Evolutionary conservation across 768 basidiomycete genomes (phyloP).

Genomic region (Lactifluus volemus): DNA sequence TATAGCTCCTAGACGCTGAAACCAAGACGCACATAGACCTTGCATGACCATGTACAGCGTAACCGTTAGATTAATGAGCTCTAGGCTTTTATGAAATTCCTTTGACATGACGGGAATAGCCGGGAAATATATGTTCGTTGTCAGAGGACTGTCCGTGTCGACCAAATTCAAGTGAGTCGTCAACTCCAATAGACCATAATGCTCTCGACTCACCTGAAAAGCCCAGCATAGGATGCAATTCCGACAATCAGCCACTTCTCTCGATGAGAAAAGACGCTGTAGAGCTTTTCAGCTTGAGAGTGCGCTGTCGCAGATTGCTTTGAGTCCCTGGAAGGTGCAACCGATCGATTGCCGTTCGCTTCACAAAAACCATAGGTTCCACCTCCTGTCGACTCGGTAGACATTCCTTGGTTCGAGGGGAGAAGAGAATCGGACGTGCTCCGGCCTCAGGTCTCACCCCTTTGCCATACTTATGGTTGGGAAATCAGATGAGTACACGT

Average conservation of each 20-base stretch:
- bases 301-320: not conserved
- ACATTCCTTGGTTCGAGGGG: not conserved
- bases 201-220: conserved; percentile 45
- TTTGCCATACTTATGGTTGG: not conserved
- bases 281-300: conserved; percentile 21
- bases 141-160: conserved; percentile 59
- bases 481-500: too few species aligned
- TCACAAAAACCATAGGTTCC: not conserved
- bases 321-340: too few species aligned
- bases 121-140: conserved; percentile 72
- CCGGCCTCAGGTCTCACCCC: not conserved
- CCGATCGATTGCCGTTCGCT: not conserved
- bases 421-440: too few species aligned
- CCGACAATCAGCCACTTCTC: conserved; percentile 67
- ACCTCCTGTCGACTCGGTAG: not conserved
- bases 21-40: conserved; percentile 41
- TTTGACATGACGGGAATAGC: conserved; percentile 60
- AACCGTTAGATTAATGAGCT: conserved; percentile 73
- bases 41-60: conserved; percentile 70
- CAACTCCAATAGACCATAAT: not conserved
- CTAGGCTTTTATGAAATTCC: conserved; percentile 56
- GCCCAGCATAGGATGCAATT: conserved; percentile 46
- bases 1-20: too few species aligned
- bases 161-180: not conserved
- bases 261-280: conserved; percentile 41